Evolutionary conservation across 176 grass and related monocot genomes (phyloP).

Genomic region (Oryza longistaminata): DNA sequence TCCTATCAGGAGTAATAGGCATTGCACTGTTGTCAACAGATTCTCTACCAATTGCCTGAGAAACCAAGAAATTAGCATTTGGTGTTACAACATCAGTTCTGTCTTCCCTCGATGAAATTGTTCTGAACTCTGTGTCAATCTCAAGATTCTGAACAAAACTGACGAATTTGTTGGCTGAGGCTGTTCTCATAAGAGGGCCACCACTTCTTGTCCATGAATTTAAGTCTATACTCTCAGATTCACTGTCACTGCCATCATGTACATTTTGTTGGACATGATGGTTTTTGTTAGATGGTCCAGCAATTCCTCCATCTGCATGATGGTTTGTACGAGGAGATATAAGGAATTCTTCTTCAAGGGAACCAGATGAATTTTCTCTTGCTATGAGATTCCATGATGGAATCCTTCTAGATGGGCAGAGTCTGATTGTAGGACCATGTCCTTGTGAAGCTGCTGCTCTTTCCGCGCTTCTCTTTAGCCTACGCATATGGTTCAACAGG

Average conservation of each 20-base stretch:
- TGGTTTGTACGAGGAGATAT: slow-evolving; percentile 41
- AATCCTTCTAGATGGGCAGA: slow-evolving; percentile 85
- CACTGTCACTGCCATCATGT: slow-evolving; percentile 85
- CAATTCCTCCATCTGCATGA: slow-evolving; percentile 47
- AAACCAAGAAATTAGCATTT: slow-evolving; percentile 39
- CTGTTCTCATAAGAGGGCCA: slow-evolving; percentile 92
- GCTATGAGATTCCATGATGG: slow-evolving; percentile 98
- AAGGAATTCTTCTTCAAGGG: slow-evolving; percentile 77
- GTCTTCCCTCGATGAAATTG: slow-evolving; percentile 39
- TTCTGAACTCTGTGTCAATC: slow-evolving; percentile 62
- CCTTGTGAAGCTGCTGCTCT: slow-evolving; percentile 78
- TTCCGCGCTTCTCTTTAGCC: slow-evolving; percentile 74
- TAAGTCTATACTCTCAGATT: slow-evolving; percentile 81
- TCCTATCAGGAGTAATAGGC: slow-evolving; percentile 48
- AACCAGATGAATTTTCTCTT: slow-evolving; percentile 92
- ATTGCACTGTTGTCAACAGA: slow-evolving; percentile 7
- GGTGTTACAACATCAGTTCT: slow-evolving; percentile 37
- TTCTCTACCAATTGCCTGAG: slow-evolving; percentile 45
- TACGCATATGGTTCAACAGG: slow-evolving; percentile 84
- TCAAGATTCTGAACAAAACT: slow-evolving; percentile 95
- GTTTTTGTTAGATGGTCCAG: slow-evolving; percentile 48
- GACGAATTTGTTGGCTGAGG: slow-evolving; percentile 80
- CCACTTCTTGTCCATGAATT: slow-evolving; percentile 92
- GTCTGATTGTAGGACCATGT: slow-evolving; percentile 50
- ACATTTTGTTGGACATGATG: slow-evolving; percentile 38